A percentile compares a stretch with the other conserved stretches of the same genome.
Evolutionary conservation across 164 flowering plant species (phyloP).

Genomic region (Aristolochia californica): DNA sequence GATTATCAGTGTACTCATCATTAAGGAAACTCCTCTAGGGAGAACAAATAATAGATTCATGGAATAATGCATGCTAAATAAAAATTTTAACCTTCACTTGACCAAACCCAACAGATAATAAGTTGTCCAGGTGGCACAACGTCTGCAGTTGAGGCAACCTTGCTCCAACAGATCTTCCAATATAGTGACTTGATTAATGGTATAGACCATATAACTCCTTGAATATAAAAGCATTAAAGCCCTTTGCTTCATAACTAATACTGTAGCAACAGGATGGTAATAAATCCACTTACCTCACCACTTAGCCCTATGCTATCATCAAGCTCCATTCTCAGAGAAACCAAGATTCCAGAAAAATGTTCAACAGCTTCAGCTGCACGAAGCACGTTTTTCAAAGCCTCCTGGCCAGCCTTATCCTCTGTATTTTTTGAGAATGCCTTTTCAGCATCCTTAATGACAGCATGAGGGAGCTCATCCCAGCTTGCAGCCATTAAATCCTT

Average conservation of each 20-base stretch:
- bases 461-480: constrained; percentile 74
- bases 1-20: too few species aligned
- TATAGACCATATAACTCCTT: neutral
- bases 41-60: too few species aligned
- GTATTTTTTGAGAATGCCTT: constrained; percentile 56
- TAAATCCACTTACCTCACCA: constrained; percentile 59
- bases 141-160: too few species aligned
- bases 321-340: constrained; percentile 64
- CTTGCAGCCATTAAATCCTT: constrained; percentile 75
- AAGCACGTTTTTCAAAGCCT: constrained; percentile 50
- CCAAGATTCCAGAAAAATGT: constrained; percentile 58
- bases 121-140: too few species aligned
- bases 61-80: too few species aligned
- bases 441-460: constrained; percentile 42
- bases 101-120: too few species aligned
- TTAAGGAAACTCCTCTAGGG: too few species aligned
- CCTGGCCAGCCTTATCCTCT: constrained; percentile 70
- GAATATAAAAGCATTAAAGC: neutral
- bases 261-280: neutral
- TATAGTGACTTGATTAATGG: too few species aligned
- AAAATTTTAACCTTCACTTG: too few species aligned
- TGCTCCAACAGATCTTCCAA: too few species aligned
- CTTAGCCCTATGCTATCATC: constrained; percentile 75
- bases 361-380: constrained; percentile 90
- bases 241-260: neutral